These are phyloP conservation scores for Zangia roseola DNA, from an alignment of 768 basidiomycete species.

Conservation along the genomic window DNA sequence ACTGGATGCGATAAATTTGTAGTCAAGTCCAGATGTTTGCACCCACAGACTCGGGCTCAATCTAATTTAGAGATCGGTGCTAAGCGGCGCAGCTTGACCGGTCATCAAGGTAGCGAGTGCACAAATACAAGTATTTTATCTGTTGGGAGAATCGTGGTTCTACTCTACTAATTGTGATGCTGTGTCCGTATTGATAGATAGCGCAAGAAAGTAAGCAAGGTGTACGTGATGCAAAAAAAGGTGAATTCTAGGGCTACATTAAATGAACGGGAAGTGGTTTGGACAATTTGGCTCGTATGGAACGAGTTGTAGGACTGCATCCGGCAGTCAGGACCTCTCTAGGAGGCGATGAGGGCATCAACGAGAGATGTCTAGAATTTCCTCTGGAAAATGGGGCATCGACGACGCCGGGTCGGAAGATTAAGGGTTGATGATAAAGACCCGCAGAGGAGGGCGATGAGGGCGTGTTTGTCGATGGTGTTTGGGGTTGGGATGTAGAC, in stretches of 20 bases:
- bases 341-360: conserved; percentile 14
- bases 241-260: conserved; percentile 15
- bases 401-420: not conserved
- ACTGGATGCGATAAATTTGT: conserved; percentile 3
- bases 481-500: conserved; percentile 3
- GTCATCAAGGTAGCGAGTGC: no score
- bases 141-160: not conserved
- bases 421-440: not conserved
- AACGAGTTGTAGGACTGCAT: conserved; percentile 2
- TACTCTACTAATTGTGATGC: not conserved
- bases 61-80: no score
- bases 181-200: not conserved
- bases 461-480: conserved; percentile 4
- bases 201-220: not conserved
- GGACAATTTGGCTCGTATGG: conserved; percentile 9
- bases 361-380: conserved; percentile 19
- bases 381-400: not conserved
- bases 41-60: not conserved
- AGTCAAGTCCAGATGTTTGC: not conserved
- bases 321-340: not conserved
- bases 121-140: not conserved
- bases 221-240: not conserved
- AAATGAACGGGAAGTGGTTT: conserved; percentile 21
- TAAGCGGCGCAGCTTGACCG: no score
- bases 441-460: conserved; percentile 2